A percentile compares a stretch with the other conserved stretches of the same genome.
phyloP scores from a whole-genome alignment of 2,329 filamentous ascomycete genomes.

The Aureobasidium sp. region DNA sequence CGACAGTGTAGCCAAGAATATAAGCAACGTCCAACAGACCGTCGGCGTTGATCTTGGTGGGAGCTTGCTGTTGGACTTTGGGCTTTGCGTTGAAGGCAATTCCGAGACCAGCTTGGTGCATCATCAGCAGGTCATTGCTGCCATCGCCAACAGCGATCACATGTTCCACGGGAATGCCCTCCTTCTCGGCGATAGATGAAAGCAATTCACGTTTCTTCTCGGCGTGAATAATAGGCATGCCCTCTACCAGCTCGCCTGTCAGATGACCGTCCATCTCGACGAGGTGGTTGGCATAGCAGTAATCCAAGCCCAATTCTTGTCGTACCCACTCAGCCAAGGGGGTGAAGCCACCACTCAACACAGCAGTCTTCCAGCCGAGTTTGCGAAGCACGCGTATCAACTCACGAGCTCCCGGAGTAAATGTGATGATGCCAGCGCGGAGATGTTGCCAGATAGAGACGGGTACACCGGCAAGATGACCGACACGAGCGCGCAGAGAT shows the following conservation, averaged over 20 bases:
- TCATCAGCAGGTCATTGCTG: constrained; percentile 77
- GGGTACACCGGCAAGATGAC: constrained; percentile 72
- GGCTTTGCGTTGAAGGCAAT: constrained; percentile 83
- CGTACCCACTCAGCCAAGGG: constrained; percentile 85
- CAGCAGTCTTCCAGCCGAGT: constrained; percentile 79
- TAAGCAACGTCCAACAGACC: constrained; percentile 66
- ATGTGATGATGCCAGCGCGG: constrained; percentile 60
- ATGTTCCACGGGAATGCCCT: constrained; percentile 59
- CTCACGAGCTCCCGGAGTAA: constrained; percentile 73
- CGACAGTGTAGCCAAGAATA: constrained; percentile 51
- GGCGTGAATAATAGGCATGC: constrained; percentile 66
- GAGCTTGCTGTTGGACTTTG: constrained; percentile 69
- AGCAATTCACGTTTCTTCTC: constrained; percentile 68
- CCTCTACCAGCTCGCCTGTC: constrained; percentile 65
- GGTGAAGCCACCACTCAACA: constrained; percentile 86
- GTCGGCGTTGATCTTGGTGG: constrained; percentile 62
- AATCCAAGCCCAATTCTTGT: constrained; percentile 70
- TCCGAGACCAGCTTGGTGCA: constrained; percentile 66
- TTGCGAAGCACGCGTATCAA: constrained; percentile 67
- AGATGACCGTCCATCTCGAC: constrained; percentile 51
- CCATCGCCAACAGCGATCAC: constrained; percentile 73
- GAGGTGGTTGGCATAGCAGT: constrained; percentile 83
- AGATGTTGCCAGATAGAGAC: constrained; percentile 65
- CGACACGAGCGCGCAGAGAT: constrained; percentile 73
- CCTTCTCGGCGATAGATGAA: constrained; percentile 60